These are phyloP conservation scores for Hebeloma cylindrosporum DNA, from an alignment of 768 basidiomycete species.

Conservation along the genomic window DNA sequence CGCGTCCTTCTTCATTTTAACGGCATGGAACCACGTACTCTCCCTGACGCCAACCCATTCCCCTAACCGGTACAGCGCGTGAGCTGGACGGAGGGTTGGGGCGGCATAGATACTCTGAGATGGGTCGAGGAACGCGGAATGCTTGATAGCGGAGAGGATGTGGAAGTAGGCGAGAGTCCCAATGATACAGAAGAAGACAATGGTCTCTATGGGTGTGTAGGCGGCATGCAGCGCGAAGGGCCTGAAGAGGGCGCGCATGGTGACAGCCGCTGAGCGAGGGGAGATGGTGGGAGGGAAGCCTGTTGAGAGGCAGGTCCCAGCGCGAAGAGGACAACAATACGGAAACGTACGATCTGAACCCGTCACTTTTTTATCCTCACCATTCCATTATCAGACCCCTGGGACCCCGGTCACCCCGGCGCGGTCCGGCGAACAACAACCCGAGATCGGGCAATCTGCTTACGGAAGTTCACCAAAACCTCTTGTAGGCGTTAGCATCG, in stretches of 20 bases:
- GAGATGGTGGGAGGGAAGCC: too few species aligned
- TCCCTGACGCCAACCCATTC: slow-evolving; percentile 68
- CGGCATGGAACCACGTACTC: slow-evolving; percentile 42
- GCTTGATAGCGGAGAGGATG: slow-evolving; percentile 85
- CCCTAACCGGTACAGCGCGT: slow-evolving; percentile 50
- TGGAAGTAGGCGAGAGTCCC: slow-evolving; percentile 96
- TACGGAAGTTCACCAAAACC: too few species aligned
- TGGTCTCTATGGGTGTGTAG: slow-evolving; percentile 82
- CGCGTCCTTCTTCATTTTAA: slow-evolving; percentile 30
- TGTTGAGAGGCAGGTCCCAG: too few species aligned
- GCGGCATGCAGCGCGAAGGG: slow-evolving; percentile 74
- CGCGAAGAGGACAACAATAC: too few species aligned
- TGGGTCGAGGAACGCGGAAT: slow-evolving; percentile 76
- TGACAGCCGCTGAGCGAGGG: slow-evolving; percentile 1
- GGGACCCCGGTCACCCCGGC: too few species aligned
- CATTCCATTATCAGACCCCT: too few species aligned
- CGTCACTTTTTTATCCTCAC: too few species aligned
- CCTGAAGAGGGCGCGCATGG: slow-evolving; percentile 60
- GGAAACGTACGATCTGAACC: too few species aligned
- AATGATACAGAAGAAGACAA: slow-evolving; percentile 85
- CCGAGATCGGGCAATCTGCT: too few species aligned
- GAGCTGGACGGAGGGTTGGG: slow-evolving; percentile 50
- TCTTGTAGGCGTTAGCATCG: too few species aligned
- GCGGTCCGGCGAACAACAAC: too few species aligned
- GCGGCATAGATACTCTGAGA: slow-evolving; percentile 32